Conservation (phyloP, 176 grass and related monocot genomes). For the Calamus simplicifolius region DNA sequence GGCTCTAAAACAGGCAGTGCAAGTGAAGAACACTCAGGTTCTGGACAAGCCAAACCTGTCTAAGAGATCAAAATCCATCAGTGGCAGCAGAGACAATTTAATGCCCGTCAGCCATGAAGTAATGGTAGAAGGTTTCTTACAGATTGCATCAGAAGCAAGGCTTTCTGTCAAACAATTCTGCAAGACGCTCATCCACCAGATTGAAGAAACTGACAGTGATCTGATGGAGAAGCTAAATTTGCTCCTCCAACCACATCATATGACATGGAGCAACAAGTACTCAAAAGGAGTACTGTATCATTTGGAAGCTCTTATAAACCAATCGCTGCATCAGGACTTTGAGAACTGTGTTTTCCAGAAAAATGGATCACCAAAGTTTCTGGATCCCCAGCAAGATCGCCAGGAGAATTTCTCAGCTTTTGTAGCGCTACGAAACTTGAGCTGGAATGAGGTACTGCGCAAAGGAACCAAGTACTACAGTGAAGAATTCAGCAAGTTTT, state of each 20-base stretch:
- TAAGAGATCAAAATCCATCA: constrained; percentile 46
- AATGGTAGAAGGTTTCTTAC: constrained; percentile 93
- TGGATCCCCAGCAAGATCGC: constrained; percentile 59
- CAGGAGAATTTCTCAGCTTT: constrained; percentile 67
- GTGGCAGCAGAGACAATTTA: constrained; percentile 30
- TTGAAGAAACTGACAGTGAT: constrained; percentile 52
- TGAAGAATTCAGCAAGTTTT: constrained; percentile 81
- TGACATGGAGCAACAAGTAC: constrained; percentile 26
- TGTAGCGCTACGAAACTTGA: constrained; percentile 61
- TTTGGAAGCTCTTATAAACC: constrained; percentile 84
- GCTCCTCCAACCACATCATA: constrained; percentile 55
- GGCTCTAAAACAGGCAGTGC: constrained; percentile 69
- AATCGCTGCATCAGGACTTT: constrained; percentile 75
- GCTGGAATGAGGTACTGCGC: constrained; percentile 89
- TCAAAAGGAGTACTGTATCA: constrained; percentile 63
- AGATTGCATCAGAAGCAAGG: constrained; percentile 87
- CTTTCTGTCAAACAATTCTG: constrained; percentile 90
- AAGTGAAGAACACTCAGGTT: constrained; percentile 28
- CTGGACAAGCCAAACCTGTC: constrained; percentile 35
- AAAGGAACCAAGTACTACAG: constrained; percentile 82
- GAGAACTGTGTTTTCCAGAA: constrained; percentile 85
- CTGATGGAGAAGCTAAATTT: constrained; percentile 66
- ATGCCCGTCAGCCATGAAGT: constrained; percentile 82
- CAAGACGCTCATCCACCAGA: constrained; percentile 67
- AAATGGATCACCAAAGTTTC: constrained; percentile 56